A percentile compares a stretch with the other conserved stretches of the same genome.
Evolutionary conservation across 768 basidiomycete species (phyloP).

Genomic region (Terana coerulea): DNA sequence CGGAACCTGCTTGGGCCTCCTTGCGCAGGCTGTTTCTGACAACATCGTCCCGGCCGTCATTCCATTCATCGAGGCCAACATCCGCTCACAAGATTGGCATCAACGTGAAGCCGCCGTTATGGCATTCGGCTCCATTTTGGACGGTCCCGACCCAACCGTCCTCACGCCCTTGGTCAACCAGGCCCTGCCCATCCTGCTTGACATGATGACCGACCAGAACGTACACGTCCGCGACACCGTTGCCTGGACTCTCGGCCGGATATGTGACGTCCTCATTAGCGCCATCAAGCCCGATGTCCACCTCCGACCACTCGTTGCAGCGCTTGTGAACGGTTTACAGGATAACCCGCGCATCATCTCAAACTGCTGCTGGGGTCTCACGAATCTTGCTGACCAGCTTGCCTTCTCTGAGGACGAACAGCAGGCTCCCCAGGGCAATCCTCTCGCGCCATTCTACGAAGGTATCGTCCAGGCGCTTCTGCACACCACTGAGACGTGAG

Average conservation of each 20-base stretch:
- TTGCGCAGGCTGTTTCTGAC: constrained; percentile 90
- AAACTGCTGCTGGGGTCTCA: constrained; percentile 95
- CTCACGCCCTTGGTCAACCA: constrained; percentile 91
- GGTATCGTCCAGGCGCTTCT: constrained; percentile 82
- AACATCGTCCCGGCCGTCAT: constrained; percentile 89
- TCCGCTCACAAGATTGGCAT: constrained; percentile 91
- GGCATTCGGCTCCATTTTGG: constrained; percentile 97
- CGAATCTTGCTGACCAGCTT: constrained; percentile 92
- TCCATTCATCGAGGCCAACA: constrained; percentile 96
- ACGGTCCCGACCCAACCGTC: constrained; percentile 87
- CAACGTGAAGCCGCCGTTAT: constrained; percentile 96
- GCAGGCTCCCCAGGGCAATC: constrained; percentile 49
- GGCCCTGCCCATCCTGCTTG: constrained; percentile 89
- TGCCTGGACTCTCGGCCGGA: constrained; percentile 95
- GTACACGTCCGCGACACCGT: constrained; percentile 92
- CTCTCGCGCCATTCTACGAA: constrained; percentile 87
- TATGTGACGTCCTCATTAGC: constrained; percentile 84
- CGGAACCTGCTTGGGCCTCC: constrained; percentile 82
- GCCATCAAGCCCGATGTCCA: constrained; percentile 89
- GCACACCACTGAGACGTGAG: constrained; percentile 82
- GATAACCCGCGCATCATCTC: constrained; percentile 84
- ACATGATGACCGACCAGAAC: constrained; percentile 89
- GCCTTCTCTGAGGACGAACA: constrained; percentile 66
- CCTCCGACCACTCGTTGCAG: constrained; percentile 76
- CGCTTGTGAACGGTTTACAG: constrained; percentile 75